Conservation (phyloP, 257 asterid genomes). For the Solanum verrucosum region DNA sequence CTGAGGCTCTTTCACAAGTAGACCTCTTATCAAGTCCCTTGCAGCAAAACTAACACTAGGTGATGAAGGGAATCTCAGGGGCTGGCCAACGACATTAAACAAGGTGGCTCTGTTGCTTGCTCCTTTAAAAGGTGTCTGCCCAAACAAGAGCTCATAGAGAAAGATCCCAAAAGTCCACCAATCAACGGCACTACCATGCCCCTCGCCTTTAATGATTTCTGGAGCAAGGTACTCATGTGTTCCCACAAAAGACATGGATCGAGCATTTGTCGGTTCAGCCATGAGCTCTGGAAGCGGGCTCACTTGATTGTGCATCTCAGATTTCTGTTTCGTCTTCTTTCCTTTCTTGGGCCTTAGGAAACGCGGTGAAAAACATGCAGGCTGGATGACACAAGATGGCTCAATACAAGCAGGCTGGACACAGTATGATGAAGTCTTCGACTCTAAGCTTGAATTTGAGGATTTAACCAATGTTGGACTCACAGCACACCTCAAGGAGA, state of each 20-base stretch:
- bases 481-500: constrained; percentile 46
- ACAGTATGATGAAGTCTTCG: constrained; percentile 40
- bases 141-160: constrained; percentile 51
- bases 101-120: constrained; percentile 50
- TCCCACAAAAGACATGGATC: constrained; percentile 65
- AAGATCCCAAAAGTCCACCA: constrained; percentile 70
- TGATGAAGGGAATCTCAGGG: constrained; percentile 45
- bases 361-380: constrained; percentile 50
- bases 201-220: constrained; percentile 58
- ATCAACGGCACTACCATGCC: constrained; percentile 67
- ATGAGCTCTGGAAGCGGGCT: constrained; percentile 53
- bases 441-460: constrained; percentile 20
- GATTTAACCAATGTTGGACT: constrained; percentile 52
- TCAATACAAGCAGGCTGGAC: constrained; percentile 44
- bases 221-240: constrained; percentile 67
- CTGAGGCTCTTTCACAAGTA: constrained; percentile 59
- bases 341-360: constrained; percentile 40
- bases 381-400: constrained; percentile 49
- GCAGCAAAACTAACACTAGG: constrained; percentile 63
- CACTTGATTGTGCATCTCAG: constrained; percentile 31
- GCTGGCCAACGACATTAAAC: constrained; percentile 65
- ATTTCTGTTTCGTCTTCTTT: constrained; percentile 33
- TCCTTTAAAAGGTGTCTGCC: constrained; percentile 58
- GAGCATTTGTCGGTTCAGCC: constrained; percentile 59
- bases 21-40: constrained; percentile 52